Evolutionary conservation across 495 filamentous ascomycete genomes (phyloP).

Genomic region (Xylaria venustula): DNA sequence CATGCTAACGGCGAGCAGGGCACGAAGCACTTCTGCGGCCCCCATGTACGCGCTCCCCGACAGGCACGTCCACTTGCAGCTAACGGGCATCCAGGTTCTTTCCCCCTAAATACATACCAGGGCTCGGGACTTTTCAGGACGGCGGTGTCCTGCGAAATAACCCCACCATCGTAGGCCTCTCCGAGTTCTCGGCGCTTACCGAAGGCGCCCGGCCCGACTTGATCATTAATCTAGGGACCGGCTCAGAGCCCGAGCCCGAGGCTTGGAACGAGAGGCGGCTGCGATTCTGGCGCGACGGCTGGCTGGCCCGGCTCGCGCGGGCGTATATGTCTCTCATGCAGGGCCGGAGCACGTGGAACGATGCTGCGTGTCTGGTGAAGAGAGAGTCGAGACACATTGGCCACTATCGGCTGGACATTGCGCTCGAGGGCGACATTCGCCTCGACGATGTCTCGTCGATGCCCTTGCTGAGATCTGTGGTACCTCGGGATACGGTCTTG

Average conservation of each 20-base stretch:
- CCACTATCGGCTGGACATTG: constrained; percentile 1
- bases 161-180: background rate
- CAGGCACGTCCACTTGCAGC: background rate
- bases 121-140: constrained; percentile 6
- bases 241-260: background rate
- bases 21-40: background rate
- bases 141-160: constrained; percentile 3
- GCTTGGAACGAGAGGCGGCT: background rate
- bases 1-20: background rate
- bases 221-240: background rate
- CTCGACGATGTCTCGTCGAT: constrained; percentile 9
- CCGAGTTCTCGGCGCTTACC: constrained; percentile 1
- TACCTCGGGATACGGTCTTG: background rate
- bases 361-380: background rate
- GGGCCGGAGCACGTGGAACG: background rate
- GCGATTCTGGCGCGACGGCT: background rate
- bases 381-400: constrained; percentile 2
- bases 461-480: background rate
- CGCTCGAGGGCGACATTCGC: constrained; percentile 1
- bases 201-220: background rate
- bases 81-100: background rate
- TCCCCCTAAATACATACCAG: constrained; percentile 1
- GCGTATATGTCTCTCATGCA: constrained; percentile 2
- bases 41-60: background rate
- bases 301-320: background rate